Conservation (phyloP, 2,329 filamentous ascomycete genomes). For the Aspergillus sp. region DNA sequence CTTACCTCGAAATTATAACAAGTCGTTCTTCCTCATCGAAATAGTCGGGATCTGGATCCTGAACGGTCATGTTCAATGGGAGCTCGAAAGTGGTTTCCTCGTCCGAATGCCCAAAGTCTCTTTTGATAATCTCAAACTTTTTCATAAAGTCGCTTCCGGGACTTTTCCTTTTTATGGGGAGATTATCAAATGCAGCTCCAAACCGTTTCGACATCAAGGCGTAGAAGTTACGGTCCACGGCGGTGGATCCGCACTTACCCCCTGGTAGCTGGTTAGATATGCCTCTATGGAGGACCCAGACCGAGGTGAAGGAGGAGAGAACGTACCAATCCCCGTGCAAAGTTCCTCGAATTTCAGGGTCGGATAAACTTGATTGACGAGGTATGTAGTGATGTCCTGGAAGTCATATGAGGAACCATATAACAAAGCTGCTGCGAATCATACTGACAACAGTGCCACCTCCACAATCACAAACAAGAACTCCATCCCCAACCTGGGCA, state of each 20-base stretch:
- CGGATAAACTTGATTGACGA: slow-evolving; percentile 10
- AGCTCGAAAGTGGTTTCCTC: slow-evolving; percentile 16
- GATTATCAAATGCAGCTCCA: slow-evolving; percentile 25
- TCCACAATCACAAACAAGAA: slow-evolving; percentile 29
- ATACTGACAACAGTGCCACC: slow-evolving; percentile 26
- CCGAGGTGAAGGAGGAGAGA: not conserved
- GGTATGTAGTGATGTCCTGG: slow-evolving; percentile 25
- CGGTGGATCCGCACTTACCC: slow-evolving; percentile 35
- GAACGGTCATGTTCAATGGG: slow-evolving; percentile 15
- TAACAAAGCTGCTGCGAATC: not conserved
- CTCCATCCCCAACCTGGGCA: not conserved
- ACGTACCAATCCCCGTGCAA: slow-evolving; percentile 16
- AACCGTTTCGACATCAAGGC: slow-evolving; percentile 29
- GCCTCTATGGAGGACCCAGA: not conserved
- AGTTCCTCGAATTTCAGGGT: slow-evolving; percentile 9
- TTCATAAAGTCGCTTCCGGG: slow-evolving; percentile 36
- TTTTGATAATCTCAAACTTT: slow-evolving; percentile 33
- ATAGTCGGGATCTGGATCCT: not conserved
- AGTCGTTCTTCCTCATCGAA: slow-evolving; percentile 12
- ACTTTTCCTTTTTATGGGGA: slow-evolving; percentile 24
- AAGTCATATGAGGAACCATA: not conserved
- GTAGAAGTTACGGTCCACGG: slow-evolving; percentile 35
- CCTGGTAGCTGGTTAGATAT: slow-evolving; percentile 16
- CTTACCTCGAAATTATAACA: slow-evolving; percentile 4
- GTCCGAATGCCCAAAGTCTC: slow-evolving; percentile 24